These are phyloP conservation scores for Chrysoporthe puriensis DNA, from an alignment of 2,329 filamentous ascomycete genomes.

Conservation along the genomic window DNA sequence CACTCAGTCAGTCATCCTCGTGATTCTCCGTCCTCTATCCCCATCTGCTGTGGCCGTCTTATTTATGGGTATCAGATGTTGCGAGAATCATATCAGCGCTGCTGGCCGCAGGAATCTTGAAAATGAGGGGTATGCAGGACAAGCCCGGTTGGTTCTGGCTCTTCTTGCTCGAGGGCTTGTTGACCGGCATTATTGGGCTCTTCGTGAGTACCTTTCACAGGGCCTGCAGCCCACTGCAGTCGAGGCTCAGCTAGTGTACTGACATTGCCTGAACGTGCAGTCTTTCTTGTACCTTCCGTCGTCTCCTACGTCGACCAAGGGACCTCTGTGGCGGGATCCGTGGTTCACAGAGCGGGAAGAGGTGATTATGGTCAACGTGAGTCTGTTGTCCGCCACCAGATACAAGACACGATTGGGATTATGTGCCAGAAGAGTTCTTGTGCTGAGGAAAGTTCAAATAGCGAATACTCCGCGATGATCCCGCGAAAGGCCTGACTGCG, in stretches of 20 bases:
- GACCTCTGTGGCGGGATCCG: slow-evolving; percentile 61
- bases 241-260: neutral
- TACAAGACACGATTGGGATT: no score
- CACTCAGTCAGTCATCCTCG: slow-evolving; percentile 40
- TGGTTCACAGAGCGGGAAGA: slow-evolving; percentile 72
- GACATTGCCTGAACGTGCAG: slow-evolving; percentile 23
- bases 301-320: slow-evolving; percentile 68
- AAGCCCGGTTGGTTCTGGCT: slow-evolving; percentile 61
- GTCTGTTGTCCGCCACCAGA: neutral
- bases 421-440: no score
- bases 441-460: slow-evolving; percentile 27
- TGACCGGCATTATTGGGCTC: slow-evolving; percentile 56
- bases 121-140: slow-evolving; percentile 53
- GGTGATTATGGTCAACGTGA: slow-evolving; percentile 67
- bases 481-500: slow-evolving; percentile 54
- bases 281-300: slow-evolving; percentile 64
- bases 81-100: slow-evolving; percentile 52
- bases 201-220: slow-evolving; percentile 36
- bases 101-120: slow-evolving; percentile 49
- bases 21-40: slow-evolving; percentile 34
- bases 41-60: slow-evolving; percentile 39
- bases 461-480: slow-evolving; percentile 56
- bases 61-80: slow-evolving; percentile 33
- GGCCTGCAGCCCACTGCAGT: neutral
- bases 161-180: slow-evolving; percentile 45